phyloP scores from a whole-genome alignment of 2,329 filamentous ascomycete species.

The Phoma sp. region DNA sequence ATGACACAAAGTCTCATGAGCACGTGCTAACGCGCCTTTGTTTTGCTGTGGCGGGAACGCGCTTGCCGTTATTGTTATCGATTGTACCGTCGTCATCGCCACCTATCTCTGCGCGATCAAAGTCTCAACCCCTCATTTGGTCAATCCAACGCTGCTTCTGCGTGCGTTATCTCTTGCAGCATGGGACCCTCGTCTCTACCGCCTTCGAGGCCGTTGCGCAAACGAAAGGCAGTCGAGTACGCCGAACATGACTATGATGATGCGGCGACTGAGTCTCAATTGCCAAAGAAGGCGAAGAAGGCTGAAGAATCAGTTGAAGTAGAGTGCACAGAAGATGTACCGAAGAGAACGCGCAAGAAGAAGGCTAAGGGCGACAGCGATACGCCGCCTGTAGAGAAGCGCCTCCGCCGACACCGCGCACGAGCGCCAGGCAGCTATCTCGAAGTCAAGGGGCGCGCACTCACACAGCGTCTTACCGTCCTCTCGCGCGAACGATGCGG shows the following conservation, averaged over 20 bases:
- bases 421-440: conserved; percentile 56
- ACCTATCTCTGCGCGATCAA: not conserved
- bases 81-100: conserved; percentile 16
- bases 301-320: not conserved
- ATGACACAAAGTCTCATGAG: too few species aligned
- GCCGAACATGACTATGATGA: conserved; percentile 12
- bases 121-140: not conserved
- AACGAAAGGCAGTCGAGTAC: conserved; percentile 30
- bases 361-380: conserved; percentile 24
- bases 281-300: conserved; percentile 10
- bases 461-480: conserved; percentile 63
- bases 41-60: not conserved
- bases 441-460: conserved; percentile 56
- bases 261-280: not conserved
- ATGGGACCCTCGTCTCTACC: not conserved
- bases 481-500: conserved; percentile 57
- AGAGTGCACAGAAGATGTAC: conserved; percentile 12
- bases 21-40: too few species aligned
- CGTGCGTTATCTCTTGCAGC: not conserved
- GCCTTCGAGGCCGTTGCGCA: conserved; percentile 19
- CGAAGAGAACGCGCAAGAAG: conserved; percentile 24
- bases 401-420: conserved; percentile 38
- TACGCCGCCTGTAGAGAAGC: conserved; percentile 37
- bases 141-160: not conserved
- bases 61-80: conserved; percentile 2